Base-by-base conservation (phyloP, 139 green algal species). In the Pseudopediastrum boryanum region DNA sequence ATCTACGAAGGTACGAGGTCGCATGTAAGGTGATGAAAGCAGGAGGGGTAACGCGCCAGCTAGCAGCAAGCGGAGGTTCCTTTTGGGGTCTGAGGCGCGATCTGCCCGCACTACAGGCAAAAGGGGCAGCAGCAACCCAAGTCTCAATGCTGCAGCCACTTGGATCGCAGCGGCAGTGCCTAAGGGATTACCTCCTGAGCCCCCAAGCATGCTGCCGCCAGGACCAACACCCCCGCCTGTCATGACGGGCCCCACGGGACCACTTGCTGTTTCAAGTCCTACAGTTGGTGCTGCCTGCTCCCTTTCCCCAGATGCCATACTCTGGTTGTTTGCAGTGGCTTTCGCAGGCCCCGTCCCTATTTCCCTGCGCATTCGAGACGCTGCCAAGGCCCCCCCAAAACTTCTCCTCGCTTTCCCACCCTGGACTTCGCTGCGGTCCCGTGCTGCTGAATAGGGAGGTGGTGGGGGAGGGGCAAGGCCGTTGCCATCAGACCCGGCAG, bases 81-180 rank as follows among this genome's bases (percentile, higher is more conserved):
- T 69, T 2, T n/a, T 41, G 33, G 35, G 43, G 61, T 69, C 61
- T n/a, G 10, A 5, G 35, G 43, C 36, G 2, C 63, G 35, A 29
- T 61, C 70, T 39, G 70, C 51, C 1, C 52, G 35, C 23, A 79
- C 71, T 52, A 73, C 64, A 0, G 80, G 80, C 73, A 85, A 56
- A 56, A 85, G 80, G 13, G 80, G 80, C 80, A 82, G 66, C 52
- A 85, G 80, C 54, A 82, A 52, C 36, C 66, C 65, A n/a, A 85
- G 31, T 23, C 80, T 73, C 33, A 82, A 38, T 73, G 73, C 81
- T 42, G 82, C 23, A 13, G 73, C 58, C 73, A 82, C 80, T 65
- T 86, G 81, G 4, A 62, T 35, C 7, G 43, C 58, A 3, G 61
- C 46, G 0, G 71, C 52, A n/a, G 31, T 68, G 23, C 71, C 71